A percentile compares a stretch with the other conserved stretches of the same genome.
phyloP scores from a whole-genome alignment of 108 stramenopile genomes.

The Cyclotella choctawhatcheeana region DNA sequence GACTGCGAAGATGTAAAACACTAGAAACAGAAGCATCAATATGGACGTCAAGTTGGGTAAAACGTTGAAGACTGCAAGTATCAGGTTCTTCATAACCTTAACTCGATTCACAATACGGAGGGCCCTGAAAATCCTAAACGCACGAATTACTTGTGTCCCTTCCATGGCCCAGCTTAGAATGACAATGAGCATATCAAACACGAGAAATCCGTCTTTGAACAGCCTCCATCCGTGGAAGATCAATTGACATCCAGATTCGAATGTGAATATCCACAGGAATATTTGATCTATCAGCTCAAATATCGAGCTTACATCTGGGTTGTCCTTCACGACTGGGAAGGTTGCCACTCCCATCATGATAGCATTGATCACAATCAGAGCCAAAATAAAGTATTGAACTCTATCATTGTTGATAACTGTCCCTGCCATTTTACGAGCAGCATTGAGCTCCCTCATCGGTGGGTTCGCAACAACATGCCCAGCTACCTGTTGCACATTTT shows the following conservation, averaged over 20 bases:
- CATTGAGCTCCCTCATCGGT: neutral
- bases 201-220: conserved; percentile 66
- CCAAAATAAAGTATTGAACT: conserved; percentile 61
- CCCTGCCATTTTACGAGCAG: conserved; percentile 34
- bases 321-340: conserved; percentile 54
- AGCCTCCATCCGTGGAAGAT: conserved; percentile 59
- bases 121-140: conserved; percentile 80
- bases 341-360: conserved; percentile 34
- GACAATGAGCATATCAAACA: conserved; percentile 74
- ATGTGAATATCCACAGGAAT: conserved; percentile 72
- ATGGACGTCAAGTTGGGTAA: conserved; percentile 74
- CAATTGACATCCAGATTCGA: conserved; percentile 69
- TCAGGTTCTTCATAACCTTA: conserved; percentile 68
- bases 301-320: conserved; percentile 33
- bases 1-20: conserved; percentile 80
- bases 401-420: conserved; percentile 54
- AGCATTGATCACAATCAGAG: conserved; percentile 68
- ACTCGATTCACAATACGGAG: conserved; percentile 72
- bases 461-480: neutral
- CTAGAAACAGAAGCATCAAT: conserved; percentile 54
- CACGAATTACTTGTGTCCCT: conserved; percentile 67
- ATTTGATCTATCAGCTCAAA: conserved; percentile 57
- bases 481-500: neutral
- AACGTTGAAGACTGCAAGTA: conserved; percentile 67
- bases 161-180: conserved; percentile 66